A percentile compares a stretch with the other conserved stretches of the same genome.
These are phyloP conservation scores for Colletotrichum paranaense DNA, from an alignment of 2,329 filamentous ascomycete species.

Conservation along the genomic window DNA sequence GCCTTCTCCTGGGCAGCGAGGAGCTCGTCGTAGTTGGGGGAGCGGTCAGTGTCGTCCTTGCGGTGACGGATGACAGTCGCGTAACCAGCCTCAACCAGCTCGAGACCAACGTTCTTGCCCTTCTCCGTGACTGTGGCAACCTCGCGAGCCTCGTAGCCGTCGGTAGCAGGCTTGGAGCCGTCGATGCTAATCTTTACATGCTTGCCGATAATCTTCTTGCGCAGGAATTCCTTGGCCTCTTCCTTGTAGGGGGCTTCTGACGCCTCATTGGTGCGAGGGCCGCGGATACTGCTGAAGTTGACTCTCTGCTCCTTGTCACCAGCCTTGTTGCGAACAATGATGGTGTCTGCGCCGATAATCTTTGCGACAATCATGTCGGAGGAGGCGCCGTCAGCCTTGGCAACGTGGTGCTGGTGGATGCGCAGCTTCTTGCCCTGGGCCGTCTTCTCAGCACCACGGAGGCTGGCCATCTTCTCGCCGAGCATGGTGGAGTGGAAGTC, in stretches of 20 bases:
- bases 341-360: slow-evolving; percentile 88
- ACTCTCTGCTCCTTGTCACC: slow-evolving; percentile 87
- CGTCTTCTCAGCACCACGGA: slow-evolving; percentile 87
- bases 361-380: slow-evolving; percentile 85
- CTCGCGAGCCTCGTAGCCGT: slow-evolving; percentile 93
- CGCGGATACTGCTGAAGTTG: slow-evolving; percentile 91
- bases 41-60: slow-evolving; percentile 93
- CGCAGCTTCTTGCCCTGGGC: slow-evolving; percentile 83
- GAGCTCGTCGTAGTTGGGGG: slow-evolving; percentile 92
- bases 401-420: slow-evolving; percentile 84
- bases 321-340: slow-evolving; percentile 86
- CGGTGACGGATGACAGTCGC: slow-evolving; percentile 94
- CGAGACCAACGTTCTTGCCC: slow-evolving; percentile 86
- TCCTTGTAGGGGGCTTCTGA: slow-evolving; percentile 90
- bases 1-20: slow-evolving; percentile 84
- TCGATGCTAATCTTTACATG: slow-evolving; percentile 91
- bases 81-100: slow-evolving; percentile 92
- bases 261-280: slow-evolving; percentile 88
- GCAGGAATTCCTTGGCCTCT: slow-evolving; percentile 95
- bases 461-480: slow-evolving; percentile 85
- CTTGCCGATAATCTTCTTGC: slow-evolving; percentile 95
- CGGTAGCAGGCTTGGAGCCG: slow-evolving; percentile 87
- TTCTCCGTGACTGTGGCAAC: slow-evolving; percentile 88
- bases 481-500: slow-evolving; percentile 96
- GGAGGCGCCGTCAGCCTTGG: slow-evolving; percentile 71